phyloP scores from a whole-genome alignment of 768 basidiomycete genomes.

The Suillus bovinus region DNA sequence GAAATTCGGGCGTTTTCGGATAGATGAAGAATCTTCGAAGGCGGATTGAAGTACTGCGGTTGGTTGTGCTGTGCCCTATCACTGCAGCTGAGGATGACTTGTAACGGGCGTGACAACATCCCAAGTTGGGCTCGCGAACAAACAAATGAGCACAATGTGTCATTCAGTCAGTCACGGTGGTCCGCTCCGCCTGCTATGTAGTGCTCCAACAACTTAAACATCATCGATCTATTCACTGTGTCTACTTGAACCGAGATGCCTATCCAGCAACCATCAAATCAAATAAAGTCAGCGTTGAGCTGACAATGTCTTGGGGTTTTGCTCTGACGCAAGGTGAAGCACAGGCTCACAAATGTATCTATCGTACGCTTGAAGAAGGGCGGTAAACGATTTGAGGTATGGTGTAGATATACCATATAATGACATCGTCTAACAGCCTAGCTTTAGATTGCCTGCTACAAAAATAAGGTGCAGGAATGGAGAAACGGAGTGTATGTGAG shows the following conservation, averaged over 20 bases:
- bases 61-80: not conserved
- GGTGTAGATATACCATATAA: not conserved
- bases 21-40: not conserved
- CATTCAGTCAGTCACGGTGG: not conserved
- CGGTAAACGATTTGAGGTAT: slow-evolving; percentile 95
- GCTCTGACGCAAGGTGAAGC: slow-evolving; percentile 10
- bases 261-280: slow-evolving; percentile 86
- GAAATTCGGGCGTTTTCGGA: not conserved
- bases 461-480: slow-evolving; percentile 99
- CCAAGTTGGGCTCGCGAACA: not conserved
- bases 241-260: slow-evolving; percentile 30
- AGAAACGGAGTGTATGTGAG: slow-evolving; percentile 78
- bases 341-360: slow-evolving; percentile 94
- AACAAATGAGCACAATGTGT: not conserved
- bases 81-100: too few species aligned
- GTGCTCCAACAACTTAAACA: not conserved
- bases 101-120: not conserved
- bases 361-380: slow-evolving; percentile 95
- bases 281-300: slow-evolving; percentile 67
- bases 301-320: slow-evolving; percentile 9
- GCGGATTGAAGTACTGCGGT: not conserved
- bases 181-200: not conserved
- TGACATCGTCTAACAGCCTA: not conserved
- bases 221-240: not conserved
- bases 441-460: slow-evolving; percentile 91